A percentile compares a stretch with the other conserved stretches of the same genome.
Conservation (phyloP, 2,329 filamentous ascomycete species). For the Shiraia sp. region DNA sequence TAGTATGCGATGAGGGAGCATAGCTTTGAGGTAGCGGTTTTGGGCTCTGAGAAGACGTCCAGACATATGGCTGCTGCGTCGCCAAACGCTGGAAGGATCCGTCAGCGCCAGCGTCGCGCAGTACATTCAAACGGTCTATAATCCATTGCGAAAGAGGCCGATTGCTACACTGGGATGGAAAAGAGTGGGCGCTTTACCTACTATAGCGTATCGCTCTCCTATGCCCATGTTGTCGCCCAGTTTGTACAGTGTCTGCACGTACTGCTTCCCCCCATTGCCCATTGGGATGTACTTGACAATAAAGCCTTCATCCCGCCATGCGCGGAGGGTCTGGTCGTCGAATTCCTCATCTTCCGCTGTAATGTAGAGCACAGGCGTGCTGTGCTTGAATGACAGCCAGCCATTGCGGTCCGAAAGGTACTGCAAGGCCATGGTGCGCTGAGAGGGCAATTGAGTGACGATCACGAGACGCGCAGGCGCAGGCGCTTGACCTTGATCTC, state of each 20-base stretch:
- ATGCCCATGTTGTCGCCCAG: slow-evolving; percentile 59
- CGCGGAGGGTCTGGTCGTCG: slow-evolving; percentile 56
- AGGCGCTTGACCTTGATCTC: too few species aligned
- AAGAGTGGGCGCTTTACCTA: slow-evolving; percentile 53
- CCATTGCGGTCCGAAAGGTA: slow-evolving; percentile 43
- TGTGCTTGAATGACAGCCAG: slow-evolving; percentile 47
- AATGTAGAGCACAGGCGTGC: slow-evolving; percentile 53
- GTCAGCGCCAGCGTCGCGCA: slow-evolving; percentile 7
- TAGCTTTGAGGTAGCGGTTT: slow-evolving; percentile 54
- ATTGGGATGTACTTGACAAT: slow-evolving; percentile 60
- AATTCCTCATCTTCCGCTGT: slow-evolving; percentile 60
- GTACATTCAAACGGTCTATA: background rate
- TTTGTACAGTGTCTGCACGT: slow-evolving; percentile 52
- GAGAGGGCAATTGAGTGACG: slow-evolving; percentile 2
- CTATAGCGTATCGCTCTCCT: slow-evolving; percentile 65
- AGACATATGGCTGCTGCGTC: slow-evolving; percentile 64
- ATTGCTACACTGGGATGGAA: slow-evolving; percentile 2
- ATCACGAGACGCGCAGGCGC: slow-evolving; percentile 2
- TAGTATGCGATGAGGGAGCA: slow-evolving; percentile 67
- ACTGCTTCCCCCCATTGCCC: slow-evolving; percentile 53
- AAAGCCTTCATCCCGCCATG: slow-evolving; percentile 66
- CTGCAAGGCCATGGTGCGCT: slow-evolving; percentile 36
- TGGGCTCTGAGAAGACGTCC: slow-evolving; percentile 61
- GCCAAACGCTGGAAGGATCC: slow-evolving; percentile 57
- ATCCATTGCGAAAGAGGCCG: background rate